phyloP scores from a whole-genome alignment of 768 basidiomycete species.

The Termitomyces sp. region DNA sequence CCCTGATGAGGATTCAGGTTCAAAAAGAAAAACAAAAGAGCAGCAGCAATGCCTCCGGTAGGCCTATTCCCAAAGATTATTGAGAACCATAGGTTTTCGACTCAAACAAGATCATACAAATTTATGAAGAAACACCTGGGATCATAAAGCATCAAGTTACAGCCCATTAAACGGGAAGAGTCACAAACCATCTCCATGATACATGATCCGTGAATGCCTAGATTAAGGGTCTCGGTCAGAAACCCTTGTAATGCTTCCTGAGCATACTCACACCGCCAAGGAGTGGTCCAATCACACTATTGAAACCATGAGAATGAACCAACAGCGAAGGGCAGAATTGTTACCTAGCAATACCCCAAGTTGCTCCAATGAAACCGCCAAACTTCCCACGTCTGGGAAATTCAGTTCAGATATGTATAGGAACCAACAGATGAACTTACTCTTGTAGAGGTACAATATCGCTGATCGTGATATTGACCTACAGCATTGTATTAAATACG shows the following conservation, averaged over 20 bases:
- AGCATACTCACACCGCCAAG: conserved; percentile 64
- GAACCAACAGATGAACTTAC: conserved; percentile 35
- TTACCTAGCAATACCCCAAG: conserved; percentile 66
- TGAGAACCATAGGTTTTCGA: not conserved
- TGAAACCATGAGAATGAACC: not conserved
- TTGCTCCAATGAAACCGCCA: conserved; percentile 68
- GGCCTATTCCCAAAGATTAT: conserved; percentile 39
- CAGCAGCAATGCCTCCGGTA: conserved; percentile 62
- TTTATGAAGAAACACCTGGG: conserved; percentile 74
- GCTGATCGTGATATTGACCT: conserved; percentile 69
- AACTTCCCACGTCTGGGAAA: conserved; percentile 66
- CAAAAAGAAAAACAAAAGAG: conserved; percentile 64
- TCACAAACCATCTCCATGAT: conserved; percentile 68
- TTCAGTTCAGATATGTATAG: conserved; percentile 2
- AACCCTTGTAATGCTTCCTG: not conserved
- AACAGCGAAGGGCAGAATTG: not conserved
- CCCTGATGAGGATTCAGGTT: conserved; percentile 73
- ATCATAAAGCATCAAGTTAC: not conserved
- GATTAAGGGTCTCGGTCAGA: conserved; percentile 1
- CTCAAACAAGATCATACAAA: conserved; percentile 38
- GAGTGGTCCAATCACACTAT: conserved; percentile 68
- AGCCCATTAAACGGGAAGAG: not conserved
- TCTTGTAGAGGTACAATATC: conserved; percentile 81
- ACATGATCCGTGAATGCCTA: conserved; percentile 71
- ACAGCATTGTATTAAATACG: not conserved